phyloP scores from a whole-genome alignment of 768 basidiomycete species.

The Auricularia cornea region DNA sequence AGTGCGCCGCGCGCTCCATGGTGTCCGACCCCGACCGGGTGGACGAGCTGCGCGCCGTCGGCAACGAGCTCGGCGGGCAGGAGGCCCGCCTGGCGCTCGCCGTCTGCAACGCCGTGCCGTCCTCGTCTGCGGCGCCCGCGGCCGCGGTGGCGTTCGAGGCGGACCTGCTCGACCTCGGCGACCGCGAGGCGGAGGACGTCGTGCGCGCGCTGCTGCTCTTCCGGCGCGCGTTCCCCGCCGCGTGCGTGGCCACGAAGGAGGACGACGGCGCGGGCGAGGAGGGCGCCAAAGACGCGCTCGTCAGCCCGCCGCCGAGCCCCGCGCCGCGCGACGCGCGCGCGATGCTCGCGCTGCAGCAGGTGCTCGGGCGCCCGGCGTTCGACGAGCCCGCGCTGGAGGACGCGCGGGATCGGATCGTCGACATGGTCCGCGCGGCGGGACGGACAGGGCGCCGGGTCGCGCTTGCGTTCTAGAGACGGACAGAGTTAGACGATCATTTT shows the following conservation, averaged over 20 bases:
- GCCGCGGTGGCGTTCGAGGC: neutral
- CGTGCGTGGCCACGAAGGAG: slow-evolving; percentile 10
- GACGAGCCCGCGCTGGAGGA: slow-evolving; percentile 48
- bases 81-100: neutral
- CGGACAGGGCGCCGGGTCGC: neutral
- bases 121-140: slow-evolving; percentile 10
- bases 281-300: neutral
- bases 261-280: neutral
- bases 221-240: slow-evolving; percentile 45
- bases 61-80: neutral
- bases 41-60: neutral
- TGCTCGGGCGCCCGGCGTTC: slow-evolving; percentile 48
- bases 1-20: neutral
- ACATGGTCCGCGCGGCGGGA: slow-evolving; percentile 36
- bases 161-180: slow-evolving; percentile 15
- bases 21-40: neutral
- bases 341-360: slow-evolving; percentile 39
- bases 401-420: slow-evolving; percentile 67
- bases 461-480: neutral
- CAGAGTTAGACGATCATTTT: too few species aligned
- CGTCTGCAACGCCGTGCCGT: slow-evolving; percentile 34
- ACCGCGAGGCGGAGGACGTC: slow-evolving; percentile 29
- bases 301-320: slow-evolving; percentile 48
- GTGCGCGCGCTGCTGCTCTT: slow-evolving; percentile 55
- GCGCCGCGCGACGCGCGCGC: slow-evolving; percentile 31